Conservation (phyloP, 1,284 basidiomycete species). For the Pseudozyma thailandica region DNA sequence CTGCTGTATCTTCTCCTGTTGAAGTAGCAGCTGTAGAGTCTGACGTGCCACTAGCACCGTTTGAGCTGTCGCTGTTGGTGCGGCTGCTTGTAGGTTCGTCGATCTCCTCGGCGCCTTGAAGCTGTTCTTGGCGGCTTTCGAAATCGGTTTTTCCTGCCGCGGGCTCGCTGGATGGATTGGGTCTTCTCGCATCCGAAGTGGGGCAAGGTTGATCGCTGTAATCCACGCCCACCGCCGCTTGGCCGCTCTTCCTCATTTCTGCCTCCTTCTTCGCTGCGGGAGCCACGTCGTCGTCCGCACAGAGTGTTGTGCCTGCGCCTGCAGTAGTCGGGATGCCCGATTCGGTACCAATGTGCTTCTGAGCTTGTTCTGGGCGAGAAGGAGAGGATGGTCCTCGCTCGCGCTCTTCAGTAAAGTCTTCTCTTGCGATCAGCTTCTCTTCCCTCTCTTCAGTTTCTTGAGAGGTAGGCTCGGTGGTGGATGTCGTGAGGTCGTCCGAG, state of each 20-base stretch:
- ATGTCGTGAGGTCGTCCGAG: background rate
- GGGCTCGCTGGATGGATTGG: conserved; percentile 7
- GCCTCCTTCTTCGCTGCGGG: conserved; percentile 11
- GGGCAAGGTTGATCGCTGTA: conserved; percentile 38
- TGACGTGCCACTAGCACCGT: background rate
- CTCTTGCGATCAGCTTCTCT: background rate
- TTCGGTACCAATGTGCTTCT: conserved; percentile 36
- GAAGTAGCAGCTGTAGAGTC: conserved; percentile 1
- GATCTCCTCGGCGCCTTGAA: background rate
- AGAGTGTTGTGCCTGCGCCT: conserved; percentile 43
- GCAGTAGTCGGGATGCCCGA: conserved; percentile 46
- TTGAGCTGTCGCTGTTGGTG: background rate
- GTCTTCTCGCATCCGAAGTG: conserved; percentile 15
- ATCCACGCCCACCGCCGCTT: conserved; percentile 39
- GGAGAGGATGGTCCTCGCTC: conserved; percentile 16
- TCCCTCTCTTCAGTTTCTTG: background rate
- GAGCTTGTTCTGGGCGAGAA: conserved; percentile 15
- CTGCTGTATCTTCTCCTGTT: background rate
- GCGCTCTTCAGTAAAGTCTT: conserved; percentile 4
- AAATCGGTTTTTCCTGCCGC: conserved; percentile 17
- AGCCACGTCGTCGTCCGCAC: conserved; percentile 31
- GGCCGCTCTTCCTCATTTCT: background rate
- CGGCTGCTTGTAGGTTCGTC: background rate
- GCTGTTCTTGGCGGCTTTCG: conserved; percentile 4
- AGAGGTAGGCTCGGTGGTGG: background rate